These are phyloP conservation scores for Colletotrichum viniferum DNA, from an alignment of 2,329 filamentous ascomycete genomes.

Conservation along the genomic window DNA sequence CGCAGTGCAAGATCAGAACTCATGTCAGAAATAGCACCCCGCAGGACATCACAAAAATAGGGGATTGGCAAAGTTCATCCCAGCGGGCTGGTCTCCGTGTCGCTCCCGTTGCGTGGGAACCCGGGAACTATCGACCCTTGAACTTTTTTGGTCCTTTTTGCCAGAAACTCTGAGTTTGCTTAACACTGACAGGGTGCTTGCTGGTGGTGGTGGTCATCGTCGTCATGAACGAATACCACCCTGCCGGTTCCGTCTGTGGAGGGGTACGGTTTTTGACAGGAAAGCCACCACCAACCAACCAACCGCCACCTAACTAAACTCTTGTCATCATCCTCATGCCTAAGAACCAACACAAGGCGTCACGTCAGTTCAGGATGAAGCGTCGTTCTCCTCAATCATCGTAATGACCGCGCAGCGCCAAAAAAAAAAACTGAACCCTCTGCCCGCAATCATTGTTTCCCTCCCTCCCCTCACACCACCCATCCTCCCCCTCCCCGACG, in stretches of 20 bases:
- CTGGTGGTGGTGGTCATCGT: neutral
- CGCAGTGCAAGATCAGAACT: neutral
- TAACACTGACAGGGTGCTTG: neutral
- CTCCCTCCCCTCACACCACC: neutral
- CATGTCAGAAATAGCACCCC: neutral
- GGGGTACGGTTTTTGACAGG: neutral
- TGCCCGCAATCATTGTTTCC: neutral
- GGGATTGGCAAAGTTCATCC: constrained; percentile 14
- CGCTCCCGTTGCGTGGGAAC: neutral
- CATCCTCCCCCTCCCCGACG: neutral
- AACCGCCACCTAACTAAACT: neutral
- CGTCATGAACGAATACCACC: neutral
- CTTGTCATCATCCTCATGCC: neutral
- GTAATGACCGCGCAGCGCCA: neutral
- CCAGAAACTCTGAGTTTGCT: neutral
- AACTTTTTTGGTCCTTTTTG: neutral
- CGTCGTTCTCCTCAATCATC: neutral
- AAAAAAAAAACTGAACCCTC: neutral
- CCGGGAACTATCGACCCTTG: neutral
- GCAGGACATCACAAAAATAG: neutral
- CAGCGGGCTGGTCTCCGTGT: neutral
- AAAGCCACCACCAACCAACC: neutral
- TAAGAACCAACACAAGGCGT: neutral
- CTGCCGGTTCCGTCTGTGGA: neutral
- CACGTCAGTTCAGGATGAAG: neutral